phyloP scores from a whole-genome alignment of 257 asterid species.

The Galeopsis tetrahit region DNA sequence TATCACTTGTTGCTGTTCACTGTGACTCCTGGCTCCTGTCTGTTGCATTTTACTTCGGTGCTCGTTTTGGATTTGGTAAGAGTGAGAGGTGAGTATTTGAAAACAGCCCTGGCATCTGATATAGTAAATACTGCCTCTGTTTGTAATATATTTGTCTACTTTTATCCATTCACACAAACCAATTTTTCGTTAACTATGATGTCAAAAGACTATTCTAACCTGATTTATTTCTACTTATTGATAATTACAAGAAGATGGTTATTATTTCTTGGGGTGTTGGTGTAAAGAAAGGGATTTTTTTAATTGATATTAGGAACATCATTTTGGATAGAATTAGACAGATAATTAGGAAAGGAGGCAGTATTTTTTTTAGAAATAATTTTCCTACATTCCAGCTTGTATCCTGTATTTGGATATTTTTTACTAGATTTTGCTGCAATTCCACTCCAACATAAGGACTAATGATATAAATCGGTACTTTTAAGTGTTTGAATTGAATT shows the following conservation, averaged over 20 bases:
- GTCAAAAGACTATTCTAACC: too few relatives aligned
- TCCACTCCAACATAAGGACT: background rate
- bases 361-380: background rate
- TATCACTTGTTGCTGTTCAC: slow-evolving; percentile 76
- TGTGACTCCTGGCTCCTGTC: slow-evolving; percentile 81
- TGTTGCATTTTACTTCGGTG: slow-evolving; percentile 75
- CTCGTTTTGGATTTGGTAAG: slow-evolving; percentile 69
- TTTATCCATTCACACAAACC: too few relatives aligned
- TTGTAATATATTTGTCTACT: background rate
- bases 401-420: background rate
- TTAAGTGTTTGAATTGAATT: background rate
- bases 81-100: slow-evolving; percentile 56
- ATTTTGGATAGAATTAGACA: too few relatives aligned
- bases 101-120: background rate
- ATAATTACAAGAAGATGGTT: too few relatives aligned
- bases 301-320: too few relatives aligned
- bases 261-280: too few relatives aligned
- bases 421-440: background rate
- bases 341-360: too few relatives aligned
- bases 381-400: background rate
- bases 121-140: background rate
- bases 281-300: too few relatives aligned
- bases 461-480: background rate
- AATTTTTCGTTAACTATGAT: too few relatives aligned
- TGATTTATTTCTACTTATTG: too few relatives aligned